Percentiles rank a stretch among this genome's conserved stretches.
phyloP scores from a whole-genome alignment of 2,329 filamentous ascomycete species.

The Myriosclerotinia scirpicola region DNA sequence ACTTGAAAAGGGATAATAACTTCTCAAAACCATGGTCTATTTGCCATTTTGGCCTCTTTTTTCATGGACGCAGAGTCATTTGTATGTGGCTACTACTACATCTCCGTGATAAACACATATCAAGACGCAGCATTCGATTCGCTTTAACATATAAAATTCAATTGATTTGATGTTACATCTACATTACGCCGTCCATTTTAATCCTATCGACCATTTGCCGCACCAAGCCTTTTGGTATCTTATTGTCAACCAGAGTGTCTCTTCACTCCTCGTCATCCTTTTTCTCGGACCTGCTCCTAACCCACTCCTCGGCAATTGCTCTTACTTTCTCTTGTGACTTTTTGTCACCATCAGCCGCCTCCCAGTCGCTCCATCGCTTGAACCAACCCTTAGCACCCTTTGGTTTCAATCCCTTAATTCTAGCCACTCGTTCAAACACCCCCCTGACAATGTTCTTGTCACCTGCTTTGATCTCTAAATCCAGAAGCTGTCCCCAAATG shows the following conservation, averaged over 20 bases:
- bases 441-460: slow-evolving; percentile 63
- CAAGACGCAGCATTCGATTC: background rate
- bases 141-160: background rate
- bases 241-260: background rate
- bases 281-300: slow-evolving; percentile 49
- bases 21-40: too few species aligned
- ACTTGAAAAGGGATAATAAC: too few species aligned
- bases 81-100: background rate
- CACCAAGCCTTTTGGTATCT: slow-evolving; percentile 20
- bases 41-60: too few species aligned
- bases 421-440: slow-evolving; percentile 78
- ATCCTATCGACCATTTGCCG: background rate
- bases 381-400: slow-evolving; percentile 86
- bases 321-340: slow-evolving; percentile 71
- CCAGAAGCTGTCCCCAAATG: slow-evolving; percentile 88
- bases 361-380: slow-evolving; percentile 87
- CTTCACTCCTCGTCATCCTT: slow-evolving; percentile 21
- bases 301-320: slow-evolving; percentile 70
- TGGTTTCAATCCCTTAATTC: slow-evolving; percentile 70
- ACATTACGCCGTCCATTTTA: slow-evolving; percentile 7
- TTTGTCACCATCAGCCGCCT: slow-evolving; percentile 69
- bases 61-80: background rate
- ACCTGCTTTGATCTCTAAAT: slow-evolving; percentile 71
- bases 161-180: slow-evolving; percentile 13
- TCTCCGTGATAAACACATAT: background rate